phyloP scores from a whole-genome alignment of 106 monocot species.

The Dendrobium nobile region DNA sequence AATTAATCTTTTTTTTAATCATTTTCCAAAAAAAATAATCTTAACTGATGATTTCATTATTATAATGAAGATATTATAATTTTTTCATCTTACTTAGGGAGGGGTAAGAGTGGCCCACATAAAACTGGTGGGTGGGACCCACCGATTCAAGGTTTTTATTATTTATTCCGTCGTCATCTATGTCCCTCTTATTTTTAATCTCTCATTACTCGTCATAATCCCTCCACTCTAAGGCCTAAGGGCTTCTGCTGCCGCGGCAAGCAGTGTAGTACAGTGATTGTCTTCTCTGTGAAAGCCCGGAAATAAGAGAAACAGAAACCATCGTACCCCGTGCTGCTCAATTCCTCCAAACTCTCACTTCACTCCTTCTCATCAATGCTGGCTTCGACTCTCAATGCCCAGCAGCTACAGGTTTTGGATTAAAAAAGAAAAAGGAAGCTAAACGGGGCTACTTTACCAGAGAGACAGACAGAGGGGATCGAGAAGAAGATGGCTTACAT shows the following conservation, averaged over 20 bases:
- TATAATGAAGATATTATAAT: too few relatives aligned
- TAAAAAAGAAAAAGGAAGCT: neutral
- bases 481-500: conserved; percentile 61
- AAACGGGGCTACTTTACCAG: neutral
- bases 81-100: too few relatives aligned
- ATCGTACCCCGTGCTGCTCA: neutral
- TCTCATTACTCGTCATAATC: too few relatives aligned
- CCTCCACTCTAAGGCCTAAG: neutral
- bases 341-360: conserved; percentile 1
- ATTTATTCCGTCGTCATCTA: too few relatives aligned
- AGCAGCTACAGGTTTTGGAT: neutral
- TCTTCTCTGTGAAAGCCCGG: neutral
- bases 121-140: too few relatives aligned
- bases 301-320: neutral
- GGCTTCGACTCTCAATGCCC: neutral
- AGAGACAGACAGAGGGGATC: neutral
- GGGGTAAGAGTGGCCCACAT: too few relatives aligned
- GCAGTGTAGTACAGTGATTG: neutral
- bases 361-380: conserved; percentile 1
- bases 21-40: too few relatives aligned
- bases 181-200: too few relatives aligned
- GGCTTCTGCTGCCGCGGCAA: neutral
- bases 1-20: too few relatives aligned
- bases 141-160: too few relatives aligned
- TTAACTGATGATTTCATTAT: too few relatives aligned